phyloP scores from a whole-genome alignment of 2,329 filamentous ascomycete species.

The Pseudopyrenochaeta lycopersici region DNA sequence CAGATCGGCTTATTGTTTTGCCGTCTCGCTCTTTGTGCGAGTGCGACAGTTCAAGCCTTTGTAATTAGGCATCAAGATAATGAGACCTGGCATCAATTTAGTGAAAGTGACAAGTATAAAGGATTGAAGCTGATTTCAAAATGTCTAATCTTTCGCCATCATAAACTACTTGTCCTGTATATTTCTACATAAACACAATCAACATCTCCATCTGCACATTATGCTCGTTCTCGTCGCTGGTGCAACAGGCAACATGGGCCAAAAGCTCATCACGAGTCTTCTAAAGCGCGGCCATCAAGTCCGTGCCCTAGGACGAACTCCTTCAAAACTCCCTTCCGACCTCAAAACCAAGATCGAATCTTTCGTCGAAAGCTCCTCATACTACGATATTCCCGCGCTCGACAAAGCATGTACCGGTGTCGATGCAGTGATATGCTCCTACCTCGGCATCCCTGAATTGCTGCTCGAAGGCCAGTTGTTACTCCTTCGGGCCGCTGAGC shows the following conservation, averaged over 20 bases:
- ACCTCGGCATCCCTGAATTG: constrained; percentile 14
- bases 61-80: neutral
- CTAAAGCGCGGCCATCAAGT: constrained; percentile 43
- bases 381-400: constrained; percentile 21
- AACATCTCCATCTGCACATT: neutral
- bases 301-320: constrained; percentile 46
- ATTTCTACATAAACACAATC: neutral
- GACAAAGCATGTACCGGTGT: constrained; percentile 18
- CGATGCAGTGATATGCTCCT: constrained; percentile 26
- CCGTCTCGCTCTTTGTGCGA: neutral
- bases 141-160: no score
- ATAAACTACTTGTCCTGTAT: neutral
- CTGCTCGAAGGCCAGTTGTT: constrained; percentile 23
- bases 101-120: neutral
- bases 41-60: neutral
- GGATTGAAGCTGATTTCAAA: neutral
- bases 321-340: constrained; percentile 32
- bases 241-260: constrained; percentile 49
- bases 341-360: constrained; percentile 11
- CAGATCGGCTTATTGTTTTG: neutral
- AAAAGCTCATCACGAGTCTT: constrained; percentile 32
- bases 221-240: constrained; percentile 53
- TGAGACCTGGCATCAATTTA: neutral
- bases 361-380: constrained; percentile 11
- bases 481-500: constrained; percentile 25